Conservation (phyloP, 495 filamentous ascomycete genomes). For the Pyrenula massariospora region DNA sequence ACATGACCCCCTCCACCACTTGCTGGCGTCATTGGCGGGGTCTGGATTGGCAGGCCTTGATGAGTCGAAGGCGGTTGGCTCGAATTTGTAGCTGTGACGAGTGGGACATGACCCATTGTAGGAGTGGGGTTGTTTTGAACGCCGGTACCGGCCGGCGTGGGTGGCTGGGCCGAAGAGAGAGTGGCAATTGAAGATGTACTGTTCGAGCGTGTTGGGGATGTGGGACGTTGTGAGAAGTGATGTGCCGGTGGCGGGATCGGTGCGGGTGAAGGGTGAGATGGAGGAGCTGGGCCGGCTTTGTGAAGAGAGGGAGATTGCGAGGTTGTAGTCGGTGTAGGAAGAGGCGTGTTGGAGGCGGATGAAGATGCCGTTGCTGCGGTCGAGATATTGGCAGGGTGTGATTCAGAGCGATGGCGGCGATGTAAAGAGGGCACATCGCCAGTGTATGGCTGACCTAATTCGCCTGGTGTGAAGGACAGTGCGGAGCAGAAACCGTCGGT, state of each 20-base stretch:
- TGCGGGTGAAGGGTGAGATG: conserved; percentile 25
- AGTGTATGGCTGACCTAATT: conserved; percentile 78
- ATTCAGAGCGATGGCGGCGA: conserved; percentile 14
- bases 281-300: conserved; percentile 40
- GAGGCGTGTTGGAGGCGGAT: conserved; percentile 48
- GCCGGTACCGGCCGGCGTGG: conserved; percentile 6
- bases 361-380: conserved; percentile 21
- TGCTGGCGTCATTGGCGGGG: conserved; percentile 71
- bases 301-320: conserved; percentile 45
- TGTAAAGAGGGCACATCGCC: conserved; percentile 47
- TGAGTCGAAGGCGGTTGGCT: conserved; percentile 29
- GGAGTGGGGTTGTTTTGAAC: conserved; percentile 69
- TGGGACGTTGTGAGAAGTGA: conserved; percentile 43
- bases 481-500: conserved; percentile 97
- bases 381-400: conserved; percentile 10
- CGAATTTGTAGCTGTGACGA: conserved; percentile 59
- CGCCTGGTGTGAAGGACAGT: conserved; percentile 69
- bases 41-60: conserved; percentile 50
- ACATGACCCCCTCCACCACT: conserved; percentile 14
- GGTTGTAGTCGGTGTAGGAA: conserved; percentile 49
- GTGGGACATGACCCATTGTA: conserved; percentile 59
- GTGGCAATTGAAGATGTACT: conserved; percentile 79
- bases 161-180: conserved; percentile 26
- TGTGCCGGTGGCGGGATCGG: conserved; percentile 19
- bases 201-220: conserved; percentile 70